These are phyloP conservation scores for Arachis stenosperma DNA, from an alignment of 306 rosid species.

Conservation along the genomic window DNA sequence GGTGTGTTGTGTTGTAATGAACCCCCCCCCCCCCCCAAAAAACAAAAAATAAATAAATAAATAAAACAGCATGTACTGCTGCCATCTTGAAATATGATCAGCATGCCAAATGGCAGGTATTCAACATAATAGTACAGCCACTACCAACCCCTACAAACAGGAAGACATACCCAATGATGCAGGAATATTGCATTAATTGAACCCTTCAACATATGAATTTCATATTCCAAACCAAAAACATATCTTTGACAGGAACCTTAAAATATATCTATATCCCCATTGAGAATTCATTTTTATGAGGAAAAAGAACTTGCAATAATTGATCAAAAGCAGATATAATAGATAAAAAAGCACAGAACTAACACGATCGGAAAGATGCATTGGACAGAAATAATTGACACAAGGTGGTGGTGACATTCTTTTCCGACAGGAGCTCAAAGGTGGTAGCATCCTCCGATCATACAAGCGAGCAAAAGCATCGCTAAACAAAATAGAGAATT, in stretches of 20 bases:
- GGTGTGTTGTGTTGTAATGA: no score
- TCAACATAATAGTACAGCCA: neutral
- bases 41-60: neutral
- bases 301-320: neutral
- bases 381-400: constrained; percentile 93
- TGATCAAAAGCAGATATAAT: constrained; percentile 20
- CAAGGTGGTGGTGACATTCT: constrained; percentile 89
- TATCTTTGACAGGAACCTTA: neutral
- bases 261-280: constrained; percentile 5
- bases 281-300: neutral
- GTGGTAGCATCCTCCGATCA: constrained; percentile 96
- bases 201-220: neutral
- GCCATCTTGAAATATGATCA: neutral
- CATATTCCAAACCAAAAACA: neutral
- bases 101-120: neutral
- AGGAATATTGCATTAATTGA: neutral
- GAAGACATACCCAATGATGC: constrained; percentile 16
- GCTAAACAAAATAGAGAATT: constrained; percentile 56
- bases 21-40: no score
- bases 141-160: neutral
- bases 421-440: constrained; percentile 71
- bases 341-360: constrained; percentile 45
- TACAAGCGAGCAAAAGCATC: constrained; percentile 97
- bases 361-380: constrained; percentile 96
- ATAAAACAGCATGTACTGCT: neutral